Evolutionary conservation across 2,329 filamentous ascomycete species (phyloP), one percentile per base, ranked within the genome.

Genomic region (Drechslerella dactyloides): DNA sequence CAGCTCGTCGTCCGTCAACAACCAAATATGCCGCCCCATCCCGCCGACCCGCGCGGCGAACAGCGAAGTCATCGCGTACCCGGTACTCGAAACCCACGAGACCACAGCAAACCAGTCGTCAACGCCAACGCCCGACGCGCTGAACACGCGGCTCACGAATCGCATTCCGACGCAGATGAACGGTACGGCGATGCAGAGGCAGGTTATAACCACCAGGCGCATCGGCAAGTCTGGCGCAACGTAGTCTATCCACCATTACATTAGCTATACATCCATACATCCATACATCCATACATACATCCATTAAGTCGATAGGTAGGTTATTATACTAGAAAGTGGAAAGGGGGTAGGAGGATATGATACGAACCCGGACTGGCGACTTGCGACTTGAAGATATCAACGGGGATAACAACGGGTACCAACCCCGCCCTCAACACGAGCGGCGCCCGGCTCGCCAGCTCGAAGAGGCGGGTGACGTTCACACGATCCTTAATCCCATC

Each of bases 51-150:
- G 42, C 17, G 44, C 54, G 0, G 54, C 66, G 1, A 55, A 23
- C 48, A 70, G 58, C 17, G 59, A 59, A 3, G 66, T 70, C 5
- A 46, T 13, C 10, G 58, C 59, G 15, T 42, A 70, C 1, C 17
- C 66, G 8, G 59, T 60, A 0, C 53, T 35, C 1, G n/a, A 19
- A 21, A 64, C 8, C 58, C 66, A 70, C 21, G 66, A 23, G 6
- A 57, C 19, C 17, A 40, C 58, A 5, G 66, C 62, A 40, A 64
- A 64, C 58, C 59, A 70, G 24, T 70, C 66, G 40, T 70, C 66
- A 1, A 60, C 24, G 19, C 66, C 66, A 4, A 70, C 23, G 7
- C n/a, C 33, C n/a, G 66, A 35, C 23, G 53, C 66, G 21, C 35
- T 70, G n/a, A 53, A 58, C 8, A 70, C 53, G 21, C 65, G 62